A percentile compares a stretch with the other conserved stretches of the same genome.
phyloP scores from a whole-genome alignment of 768 basidiomycete species.

The Nidula microcarpa region DNA sequence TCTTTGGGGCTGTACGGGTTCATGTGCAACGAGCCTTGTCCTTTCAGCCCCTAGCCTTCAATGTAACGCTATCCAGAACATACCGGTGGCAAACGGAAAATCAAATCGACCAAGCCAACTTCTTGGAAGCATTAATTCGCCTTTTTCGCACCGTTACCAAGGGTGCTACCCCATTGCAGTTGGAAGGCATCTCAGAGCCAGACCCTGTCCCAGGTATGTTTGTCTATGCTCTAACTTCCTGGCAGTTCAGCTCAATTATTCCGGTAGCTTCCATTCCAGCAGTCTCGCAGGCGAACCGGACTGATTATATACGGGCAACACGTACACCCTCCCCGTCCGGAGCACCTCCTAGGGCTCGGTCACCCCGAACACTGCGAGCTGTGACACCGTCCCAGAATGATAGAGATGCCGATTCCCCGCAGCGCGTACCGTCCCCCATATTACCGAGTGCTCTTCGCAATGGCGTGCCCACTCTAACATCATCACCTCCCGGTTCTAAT shows the following conservation, averaged over 20 bases:
- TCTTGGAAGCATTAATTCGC: slow-evolving; percentile 64
- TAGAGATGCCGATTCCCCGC: slow-evolving; percentile 2
- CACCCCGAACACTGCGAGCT: slow-evolving; percentile 6
- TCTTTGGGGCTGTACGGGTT: not conserved
- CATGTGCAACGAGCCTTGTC: slow-evolving; percentile 7
- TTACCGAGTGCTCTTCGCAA: slow-evolving; percentile 13
- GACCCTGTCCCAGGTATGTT: slow-evolving; percentile 28
- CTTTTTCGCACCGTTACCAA: slow-evolving; percentile 51
- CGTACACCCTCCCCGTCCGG: not conserved
- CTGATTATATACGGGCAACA: not conserved
- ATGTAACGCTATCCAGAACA: slow-evolving; percentile 82
- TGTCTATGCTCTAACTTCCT: not conserved
- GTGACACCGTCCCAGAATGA: slow-evolving; percentile 9
- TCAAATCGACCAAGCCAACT: slow-evolving; percentile 64
- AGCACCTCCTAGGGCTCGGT: not conserved
- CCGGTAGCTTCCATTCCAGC: no score
- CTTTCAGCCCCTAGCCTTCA: slow-evolving; percentile 60
- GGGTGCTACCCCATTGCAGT: slow-evolving; percentile 42
- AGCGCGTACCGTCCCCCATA: slow-evolving; percentile 10
- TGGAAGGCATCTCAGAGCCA: slow-evolving; percentile 55
- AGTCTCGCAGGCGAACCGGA: not conserved
- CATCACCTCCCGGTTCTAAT: not conserved
- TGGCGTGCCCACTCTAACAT: not conserved
- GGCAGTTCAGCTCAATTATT: no score
- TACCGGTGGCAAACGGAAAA: slow-evolving; percentile 90